A percentile compares a stretch with the other conserved stretches of the same genome.
Evolutionary conservation across 148 eudicot species (phyloP).

Genomic region (Cornus suecica): DNA sequence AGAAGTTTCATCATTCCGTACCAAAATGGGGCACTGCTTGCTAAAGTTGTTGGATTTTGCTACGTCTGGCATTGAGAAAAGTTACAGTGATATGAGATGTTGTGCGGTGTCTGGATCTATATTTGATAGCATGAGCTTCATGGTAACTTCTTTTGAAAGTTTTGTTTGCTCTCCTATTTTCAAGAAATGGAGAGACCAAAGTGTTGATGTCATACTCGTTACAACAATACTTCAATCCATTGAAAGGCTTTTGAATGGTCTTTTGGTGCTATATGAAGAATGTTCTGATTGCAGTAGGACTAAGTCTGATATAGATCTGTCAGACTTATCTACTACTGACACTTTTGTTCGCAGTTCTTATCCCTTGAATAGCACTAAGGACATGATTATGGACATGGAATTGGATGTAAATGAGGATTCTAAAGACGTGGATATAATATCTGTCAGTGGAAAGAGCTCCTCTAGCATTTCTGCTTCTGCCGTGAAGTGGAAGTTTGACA

Average conservation of each 20-base stretch:
- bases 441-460: constrained; percentile 30
- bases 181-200: constrained; percentile 30
- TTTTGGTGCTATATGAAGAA: constrained; percentile 53
- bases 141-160: constrained; percentile 48
- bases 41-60: constrained; percentile 57
- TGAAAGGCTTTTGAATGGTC: constrained; percentile 59
- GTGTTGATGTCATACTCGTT: constrained; percentile 29
- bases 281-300: constrained; percentile 31
- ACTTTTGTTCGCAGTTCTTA: constrained; percentile 31
- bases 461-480: constrained; percentile 36
- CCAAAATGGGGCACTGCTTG: constrained; percentile 48
- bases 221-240: constrained; percentile 41
- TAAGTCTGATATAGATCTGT: constrained; percentile 27
- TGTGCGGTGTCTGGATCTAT: constrained; percentile 38
- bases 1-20: constrained; percentile 43
- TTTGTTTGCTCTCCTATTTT: constrained; percentile 60
- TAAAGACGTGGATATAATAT: constrained; percentile 35
- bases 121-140: constrained; percentile 44
- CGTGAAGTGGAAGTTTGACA: constrained; percentile 51
- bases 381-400: constrained; percentile 66
- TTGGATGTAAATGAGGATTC: constrained; percentile 68
- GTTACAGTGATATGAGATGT: constrained; percentile 30
- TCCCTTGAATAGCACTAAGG: constrained; percentile 32
- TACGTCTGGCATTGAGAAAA: constrained; percentile 45
- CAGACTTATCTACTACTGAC: constrained; percentile 34